Evolutionary conservation across 306 rosid species (phyloP).

Genomic region (Purshia tridentata): DNA sequence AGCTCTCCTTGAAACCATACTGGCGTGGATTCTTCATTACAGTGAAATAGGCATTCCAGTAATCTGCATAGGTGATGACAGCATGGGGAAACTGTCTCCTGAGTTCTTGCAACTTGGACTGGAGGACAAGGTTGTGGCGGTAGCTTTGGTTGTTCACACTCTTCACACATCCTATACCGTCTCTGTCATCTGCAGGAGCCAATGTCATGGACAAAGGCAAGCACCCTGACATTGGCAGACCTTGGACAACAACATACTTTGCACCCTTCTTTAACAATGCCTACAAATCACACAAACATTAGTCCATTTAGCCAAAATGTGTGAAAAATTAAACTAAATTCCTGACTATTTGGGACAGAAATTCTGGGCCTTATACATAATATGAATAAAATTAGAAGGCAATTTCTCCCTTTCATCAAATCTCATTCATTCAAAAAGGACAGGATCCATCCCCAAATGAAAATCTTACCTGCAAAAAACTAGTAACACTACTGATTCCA

Average conservation of each 20-base stretch:
- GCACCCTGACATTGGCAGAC: slow-evolving; percentile 74
- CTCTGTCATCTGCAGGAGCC: slow-evolving; percentile 59
- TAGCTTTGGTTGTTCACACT: slow-evolving; percentile 58
- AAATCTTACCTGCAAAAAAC: slow-evolving; percentile 51
- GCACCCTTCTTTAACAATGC: slow-evolving; percentile 75
- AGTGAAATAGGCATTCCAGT: slow-evolving; percentile 60
- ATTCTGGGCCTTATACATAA: no score
- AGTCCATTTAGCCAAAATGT: not conserved
- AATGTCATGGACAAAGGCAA: slow-evolving; percentile 64
- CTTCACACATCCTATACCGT: slow-evolving; percentile 73
- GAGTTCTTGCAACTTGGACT: slow-evolving; percentile 45
- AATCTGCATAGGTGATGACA: slow-evolving; percentile 68
- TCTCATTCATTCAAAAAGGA: no score
- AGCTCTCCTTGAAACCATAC: slow-evolving; percentile 59
- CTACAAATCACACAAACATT: slow-evolving; percentile 41
- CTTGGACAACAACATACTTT: slow-evolving; percentile 75
- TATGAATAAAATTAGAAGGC: no score
- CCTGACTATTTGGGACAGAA: no score
- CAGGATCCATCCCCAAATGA: not conserved
- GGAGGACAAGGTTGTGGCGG: slow-evolving; percentile 52
- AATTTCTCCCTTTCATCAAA: no score
- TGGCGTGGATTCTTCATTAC: slow-evolving; percentile 55
- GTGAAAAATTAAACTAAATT: no score
- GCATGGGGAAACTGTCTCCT: slow-evolving; percentile 64
- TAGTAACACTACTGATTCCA: slow-evolving; percentile 44